These are phyloP conservation scores for Teratosphaeria viscida DNA, from an alignment of 2,329 filamentous ascomycete species.

Conservation along the genomic window DNA sequence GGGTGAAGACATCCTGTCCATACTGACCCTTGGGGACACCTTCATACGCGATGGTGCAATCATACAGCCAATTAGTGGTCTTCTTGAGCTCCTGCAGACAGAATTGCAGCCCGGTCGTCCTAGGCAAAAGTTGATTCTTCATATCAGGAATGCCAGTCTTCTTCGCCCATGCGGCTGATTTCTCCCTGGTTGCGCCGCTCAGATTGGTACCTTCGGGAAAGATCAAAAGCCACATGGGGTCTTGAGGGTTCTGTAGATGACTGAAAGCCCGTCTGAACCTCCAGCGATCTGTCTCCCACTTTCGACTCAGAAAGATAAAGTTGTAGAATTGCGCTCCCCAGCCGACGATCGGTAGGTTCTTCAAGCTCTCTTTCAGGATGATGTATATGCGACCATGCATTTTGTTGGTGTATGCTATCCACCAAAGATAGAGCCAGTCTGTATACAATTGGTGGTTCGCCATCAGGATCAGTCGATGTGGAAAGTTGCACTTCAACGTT, in stretches of 20 bases:
- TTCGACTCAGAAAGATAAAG: slow-evolving; percentile 86
- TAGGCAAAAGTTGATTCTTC: slow-evolving; percentile 64
- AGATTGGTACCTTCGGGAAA: slow-evolving; percentile 84
- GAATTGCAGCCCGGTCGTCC: slow-evolving; percentile 71
- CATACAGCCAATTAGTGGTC: slow-evolving; percentile 73
- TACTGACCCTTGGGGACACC: slow-evolving; percentile 73
- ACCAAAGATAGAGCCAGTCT: slow-evolving; percentile 89
- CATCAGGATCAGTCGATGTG: slow-evolving; percentile 70
- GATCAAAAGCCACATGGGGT: slow-evolving; percentile 84
- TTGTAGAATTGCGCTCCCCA: slow-evolving; percentile 76
- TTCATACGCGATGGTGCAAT: slow-evolving; percentile 93
- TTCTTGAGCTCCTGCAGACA: slow-evolving; percentile 65
- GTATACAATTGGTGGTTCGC: slow-evolving; percentile 79
- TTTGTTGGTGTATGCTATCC: slow-evolving; percentile 75
- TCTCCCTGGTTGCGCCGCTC: slow-evolving; percentile 57
- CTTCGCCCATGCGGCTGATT: slow-evolving; percentile 64
- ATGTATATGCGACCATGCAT: slow-evolving; percentile 86
- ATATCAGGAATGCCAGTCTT: slow-evolving; percentile 64
- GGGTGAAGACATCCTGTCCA: slow-evolving; percentile 82
- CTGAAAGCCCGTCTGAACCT: slow-evolving; percentile 64
- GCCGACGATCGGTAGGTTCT: slow-evolving; percentile 68
- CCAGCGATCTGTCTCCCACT: slow-evolving; percentile 70
- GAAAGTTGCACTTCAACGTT: slow-evolving; percentile 66
- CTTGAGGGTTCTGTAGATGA: slow-evolving; percentile 56
- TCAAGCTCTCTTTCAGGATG: slow-evolving; percentile 79